Conservation (phyloP, 768 basidiomycete genomes). For the Steccherinum ochraceum region DNA sequence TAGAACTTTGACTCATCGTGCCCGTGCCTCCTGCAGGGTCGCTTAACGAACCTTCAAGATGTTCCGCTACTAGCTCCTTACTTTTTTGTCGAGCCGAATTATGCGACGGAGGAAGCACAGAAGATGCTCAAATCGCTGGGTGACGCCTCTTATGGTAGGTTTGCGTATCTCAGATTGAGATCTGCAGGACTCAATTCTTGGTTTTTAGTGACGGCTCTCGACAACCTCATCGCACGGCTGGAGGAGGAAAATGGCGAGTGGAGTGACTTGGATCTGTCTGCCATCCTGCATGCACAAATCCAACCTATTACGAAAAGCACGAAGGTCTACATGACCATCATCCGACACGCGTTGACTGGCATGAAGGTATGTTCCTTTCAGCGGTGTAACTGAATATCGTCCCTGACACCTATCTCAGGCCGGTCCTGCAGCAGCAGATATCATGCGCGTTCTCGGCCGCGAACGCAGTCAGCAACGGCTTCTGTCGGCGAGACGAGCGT, state of each 20-base stretch:
- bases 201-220: conserved; percentile 27
- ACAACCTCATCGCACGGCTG: conserved; percentile 25
- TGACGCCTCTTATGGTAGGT: conserved; percentile 39
- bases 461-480: conserved; percentile 22
- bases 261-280: conserved; percentile 30
- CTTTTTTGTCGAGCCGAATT: conserved; percentile 71
- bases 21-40: conserved; percentile 41
- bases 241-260: conserved; percentile 27
- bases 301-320: conserved; percentile 18
- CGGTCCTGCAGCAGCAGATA: conserved; percentile 27
- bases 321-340: conserved; percentile 60
- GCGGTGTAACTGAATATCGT: background rate
- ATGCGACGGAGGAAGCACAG: conserved; percentile 45
- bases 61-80: conserved; percentile 64
- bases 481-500: conserved; percentile 2
- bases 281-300: conserved; percentile 39
- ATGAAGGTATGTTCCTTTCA: conserved; percentile 54
- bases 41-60: conserved; percentile 65
- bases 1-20: too few species aligned
- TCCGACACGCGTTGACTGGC: conserved; percentile 77
- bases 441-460: conserved; percentile 22
- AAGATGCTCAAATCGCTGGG: conserved; percentile 42
- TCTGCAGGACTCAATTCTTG: background rate
- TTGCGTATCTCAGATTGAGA: conserved; percentile 5
- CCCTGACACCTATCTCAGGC: conserved; percentile 13